These are phyloP conservation scores for Odonthalia washingtoniensis DNA, from an alignment of 31 red algal species.

Conservation along the genomic window DNA sequence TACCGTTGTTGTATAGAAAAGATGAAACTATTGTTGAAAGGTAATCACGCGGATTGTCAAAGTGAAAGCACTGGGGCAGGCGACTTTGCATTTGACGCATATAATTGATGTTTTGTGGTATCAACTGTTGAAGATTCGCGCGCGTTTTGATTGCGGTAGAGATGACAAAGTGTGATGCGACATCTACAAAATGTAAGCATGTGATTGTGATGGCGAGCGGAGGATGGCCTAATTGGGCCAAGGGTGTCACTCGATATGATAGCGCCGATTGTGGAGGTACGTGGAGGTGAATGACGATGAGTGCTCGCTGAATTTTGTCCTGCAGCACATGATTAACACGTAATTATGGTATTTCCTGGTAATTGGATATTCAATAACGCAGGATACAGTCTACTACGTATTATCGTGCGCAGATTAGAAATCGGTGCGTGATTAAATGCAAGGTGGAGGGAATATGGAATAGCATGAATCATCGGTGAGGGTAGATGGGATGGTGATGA, in stretches of 20 bases:
- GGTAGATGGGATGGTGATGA: too few relatives aligned
- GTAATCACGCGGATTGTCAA: neutral
- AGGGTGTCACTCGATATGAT: neutral
- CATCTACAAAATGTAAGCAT: neutral
- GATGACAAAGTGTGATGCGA: neutral
- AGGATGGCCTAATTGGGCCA: too few relatives aligned
- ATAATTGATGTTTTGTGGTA: neutral
- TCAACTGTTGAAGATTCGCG: neutral
- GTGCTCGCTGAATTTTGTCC: neutral
- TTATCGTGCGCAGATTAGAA: neutral
- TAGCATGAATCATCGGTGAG: too few relatives aligned
- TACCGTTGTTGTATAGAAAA: too few relatives aligned
- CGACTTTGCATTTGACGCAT: neutral
- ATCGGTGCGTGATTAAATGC: neutral
- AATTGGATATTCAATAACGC: neutral
- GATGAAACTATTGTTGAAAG: neutral
- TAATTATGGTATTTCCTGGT: neutral
- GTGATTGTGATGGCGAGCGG: neutral
- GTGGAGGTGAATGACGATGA: neutral
- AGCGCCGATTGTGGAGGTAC: neutral
- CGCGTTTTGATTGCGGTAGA: neutral
- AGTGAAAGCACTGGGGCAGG: neutral
- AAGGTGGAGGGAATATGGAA: too few relatives aligned
- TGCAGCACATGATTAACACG: neutral
- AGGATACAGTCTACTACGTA: neutral